A percentile compares a stretch with the other conserved stretches of the same genome.
phyloP scores from a whole-genome alignment of 140 eudicot species.

The Cichorium intybus region DNA sequence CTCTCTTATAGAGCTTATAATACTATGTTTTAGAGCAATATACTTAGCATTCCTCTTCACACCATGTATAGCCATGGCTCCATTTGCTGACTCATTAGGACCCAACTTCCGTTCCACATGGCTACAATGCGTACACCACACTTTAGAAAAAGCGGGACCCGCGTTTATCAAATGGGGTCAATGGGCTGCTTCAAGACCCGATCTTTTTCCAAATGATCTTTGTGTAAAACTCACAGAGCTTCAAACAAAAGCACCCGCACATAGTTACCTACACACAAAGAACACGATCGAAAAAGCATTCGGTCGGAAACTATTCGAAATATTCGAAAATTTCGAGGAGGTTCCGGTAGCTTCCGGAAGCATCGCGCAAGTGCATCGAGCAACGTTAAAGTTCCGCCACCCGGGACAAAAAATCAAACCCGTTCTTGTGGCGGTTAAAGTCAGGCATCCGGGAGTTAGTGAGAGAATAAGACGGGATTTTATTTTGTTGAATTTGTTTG shows the following conservation, averaged over 20 bases:
- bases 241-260: constrained; percentile 90
- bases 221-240: constrained; percentile 76
- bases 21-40: constrained; percentile 67
- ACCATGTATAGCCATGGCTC: constrained; percentile 93
- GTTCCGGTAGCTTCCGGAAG: constrained; percentile 95
- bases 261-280: constrained; percentile 74
- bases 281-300: constrained; percentile 74
- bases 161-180: constrained; percentile 98
- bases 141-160: constrained; percentile 88
- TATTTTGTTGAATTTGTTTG: constrained; percentile 55
- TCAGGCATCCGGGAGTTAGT: constrained; percentile 94
- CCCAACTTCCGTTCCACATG: constrained; percentile 65
- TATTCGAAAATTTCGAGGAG: constrained; percentile 88
- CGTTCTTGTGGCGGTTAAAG: constrained; percentile 84
- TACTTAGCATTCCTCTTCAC: constrained; percentile 64
- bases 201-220: constrained; percentile 79
- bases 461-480: constrained; percentile 89
- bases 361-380: constrained; percentile 85
- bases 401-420: constrained; percentile 77
- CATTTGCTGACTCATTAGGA: constrained; percentile 76
- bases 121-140: constrained; percentile 62
- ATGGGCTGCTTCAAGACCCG: constrained; percentile 99
- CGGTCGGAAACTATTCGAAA: constrained; percentile 72
- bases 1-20: constrained; percentile 54
- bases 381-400: constrained; percentile 68